Evolutionary conservation across 169 alveolate genomes (phyloP).

Genomic region (Blepharisma undulans): DNA sequence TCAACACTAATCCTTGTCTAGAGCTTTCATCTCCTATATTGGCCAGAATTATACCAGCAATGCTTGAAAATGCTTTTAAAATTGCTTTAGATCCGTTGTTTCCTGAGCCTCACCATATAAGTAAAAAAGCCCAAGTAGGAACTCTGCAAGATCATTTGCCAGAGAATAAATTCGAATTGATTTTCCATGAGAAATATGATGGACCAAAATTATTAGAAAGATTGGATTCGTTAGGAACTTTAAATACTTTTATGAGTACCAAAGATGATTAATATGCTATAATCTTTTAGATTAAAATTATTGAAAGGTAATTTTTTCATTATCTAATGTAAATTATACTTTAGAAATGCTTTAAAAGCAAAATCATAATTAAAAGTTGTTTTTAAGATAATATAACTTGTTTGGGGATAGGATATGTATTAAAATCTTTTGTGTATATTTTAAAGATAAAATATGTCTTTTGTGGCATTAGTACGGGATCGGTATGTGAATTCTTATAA

Average conservation of each 20-base stretch:
- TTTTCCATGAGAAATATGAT: conserved; percentile 28
- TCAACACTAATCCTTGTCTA: conserved; percentile 85
- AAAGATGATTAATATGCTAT: background rate
- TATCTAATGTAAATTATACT: no score
- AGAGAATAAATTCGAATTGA: conserved; percentile 40
- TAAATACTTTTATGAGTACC: background rate
- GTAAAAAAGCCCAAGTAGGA: background rate
- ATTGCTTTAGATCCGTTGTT: conserved; percentile 66
- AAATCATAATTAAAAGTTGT: no score
- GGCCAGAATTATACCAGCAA: conserved; percentile 65
- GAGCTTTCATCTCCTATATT: conserved; percentile 74
- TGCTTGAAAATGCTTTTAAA: conserved; percentile 74
- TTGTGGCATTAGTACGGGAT: background rate
- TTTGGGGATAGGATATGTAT: background rate
- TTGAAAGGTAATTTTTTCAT: no score
- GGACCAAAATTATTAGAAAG: background rate
- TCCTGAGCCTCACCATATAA: conserved; percentile 39
- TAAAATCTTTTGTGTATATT: background rate
- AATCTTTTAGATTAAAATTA: no score
- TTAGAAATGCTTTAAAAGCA: background rate
- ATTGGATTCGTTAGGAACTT: background rate
- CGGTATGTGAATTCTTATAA: background rate
- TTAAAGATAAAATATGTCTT: conserved; percentile 18
- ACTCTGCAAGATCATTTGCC: background rate
- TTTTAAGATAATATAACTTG: background rate